Base-by-base conservation (phyloP, 441 rosid genomes). In the Bruguiera hainesii region DNA sequence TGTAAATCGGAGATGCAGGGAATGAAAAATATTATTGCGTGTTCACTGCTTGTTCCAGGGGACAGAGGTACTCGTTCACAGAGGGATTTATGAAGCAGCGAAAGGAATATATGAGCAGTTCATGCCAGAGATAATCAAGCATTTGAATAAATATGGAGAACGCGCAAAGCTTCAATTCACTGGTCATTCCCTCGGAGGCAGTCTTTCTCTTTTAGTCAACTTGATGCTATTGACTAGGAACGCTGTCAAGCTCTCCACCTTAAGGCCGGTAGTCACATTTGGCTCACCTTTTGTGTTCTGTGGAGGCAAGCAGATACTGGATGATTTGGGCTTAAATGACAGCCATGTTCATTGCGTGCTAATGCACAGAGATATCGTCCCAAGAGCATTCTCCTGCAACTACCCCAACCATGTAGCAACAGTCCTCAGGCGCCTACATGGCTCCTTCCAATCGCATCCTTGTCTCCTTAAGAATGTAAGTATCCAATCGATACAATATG, bases 341-440 rank as follows among this genome's bases (percentile, higher is more conserved):
- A 76, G 73, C 76, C 88, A 87, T 69, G 74, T 88, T 37, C 87
- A 82, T 18, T 81, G 81, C 61, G 93, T 91, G 68, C 80, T 91
- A 78, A 89, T 93, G 98, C 98, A 93, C 46, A 81, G 97, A 73
- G 98, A 93, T 74, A 93, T 91, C 4, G 95, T 93, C 53, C 98
- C 98, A 30, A 82, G 96, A 84, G 97, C 98, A 33, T 93, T 91
- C 85, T 85, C 98, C 61, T 93, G 97, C 83, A 88, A 83, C 72
- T 93, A 89, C 42, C 97, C 93, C 28, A 82, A 78, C 85, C 97
- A 91, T 66, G 85, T 91, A 13, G 87, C 96, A 19, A 57, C 73
- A 13, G 63, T 93, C 68, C 97, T 91, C 78, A 93, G 81, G 72
- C 93, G 93, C n/a, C 42, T 91, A 69, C 86, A 79, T 13, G 84